phyloP scores from a whole-genome alignment of 2,329 filamentous ascomycete genomes.

The Cercospora sp. region DNA sequence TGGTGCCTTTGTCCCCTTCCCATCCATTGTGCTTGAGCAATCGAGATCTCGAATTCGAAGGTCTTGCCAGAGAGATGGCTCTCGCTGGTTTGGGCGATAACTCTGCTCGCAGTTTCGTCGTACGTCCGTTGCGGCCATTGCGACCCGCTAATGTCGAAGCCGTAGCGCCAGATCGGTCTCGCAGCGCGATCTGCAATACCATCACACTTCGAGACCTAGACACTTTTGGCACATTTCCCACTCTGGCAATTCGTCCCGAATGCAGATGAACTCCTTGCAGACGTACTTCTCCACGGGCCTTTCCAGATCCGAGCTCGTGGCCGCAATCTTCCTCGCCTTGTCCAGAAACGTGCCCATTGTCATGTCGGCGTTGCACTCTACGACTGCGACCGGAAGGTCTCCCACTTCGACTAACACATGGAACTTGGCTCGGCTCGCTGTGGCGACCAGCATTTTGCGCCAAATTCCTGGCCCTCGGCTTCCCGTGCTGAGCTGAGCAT shows the following conservation, averaged over 20 bases:
- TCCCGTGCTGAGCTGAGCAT: not conserved
- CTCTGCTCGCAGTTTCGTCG: not conserved
- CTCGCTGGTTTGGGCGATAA: not conserved
- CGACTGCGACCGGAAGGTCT: not conserved
- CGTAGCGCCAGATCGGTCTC: not conserved
- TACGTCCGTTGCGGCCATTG: not conserved
- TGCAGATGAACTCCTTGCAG: not conserved
- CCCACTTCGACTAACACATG: not conserved
- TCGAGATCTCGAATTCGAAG: not conserved
- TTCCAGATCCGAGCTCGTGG: not conserved
- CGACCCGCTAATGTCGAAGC: not conserved
- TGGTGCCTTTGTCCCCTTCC: not conserved
- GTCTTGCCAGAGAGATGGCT: not conserved
- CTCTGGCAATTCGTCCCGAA: not conserved
- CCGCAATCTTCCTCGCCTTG: not conserved
- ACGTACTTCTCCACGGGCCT: not conserved
- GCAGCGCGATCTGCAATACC: not conserved
- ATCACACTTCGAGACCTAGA: not conserved
- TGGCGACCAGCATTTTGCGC: slow-evolving; percentile 3
- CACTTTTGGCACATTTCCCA: not conserved
- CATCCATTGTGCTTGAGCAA: not conserved
- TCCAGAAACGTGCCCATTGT: slow-evolving; percentile 3
- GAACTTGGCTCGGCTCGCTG: not conserved
- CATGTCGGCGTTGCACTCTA: not conserved
- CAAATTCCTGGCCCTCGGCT: not conserved